Base-by-base conservation (phyloP, 768 basidiomycete species). In the Tricholoma furcatifolium region DNA sequence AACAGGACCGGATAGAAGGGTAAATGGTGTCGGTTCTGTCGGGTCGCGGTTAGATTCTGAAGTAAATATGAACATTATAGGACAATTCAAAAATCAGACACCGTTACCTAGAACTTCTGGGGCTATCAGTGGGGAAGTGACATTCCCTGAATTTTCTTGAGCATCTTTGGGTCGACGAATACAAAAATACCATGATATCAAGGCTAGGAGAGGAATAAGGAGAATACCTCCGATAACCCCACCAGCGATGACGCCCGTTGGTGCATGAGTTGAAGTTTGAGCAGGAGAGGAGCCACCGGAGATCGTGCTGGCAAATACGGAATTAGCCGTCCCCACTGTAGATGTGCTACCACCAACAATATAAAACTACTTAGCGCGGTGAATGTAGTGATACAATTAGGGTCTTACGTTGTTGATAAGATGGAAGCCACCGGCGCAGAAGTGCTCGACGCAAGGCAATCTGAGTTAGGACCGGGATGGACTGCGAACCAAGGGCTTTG, bases 181-280 rank as follows among this genome's bases (percentile, higher is more conserved):
- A 17, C 17, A 42, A 17, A 53, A 30, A 9, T 47, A 41, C 31
- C 38, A 50, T 4, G 42, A 6, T 3, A n/a, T n/a, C n/a, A 18
- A 17, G 8, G 43, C 15, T 24, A 47, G 21, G n/a, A 53, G 52
- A 1, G 47, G 4, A 31, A 53, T 21, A 9, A 53, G 21, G 40
- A 34, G 38, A 18, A 53, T 14, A 4, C 52, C 52, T 6, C 52
- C 52, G 15, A 48, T 31, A 6, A 41, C 38, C n/a, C n/a, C n/a
- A n/a, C n/a, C n/a, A n/a, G n/a, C n/a, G n/a, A n/a, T n/a, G n/a
- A n/a, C n/a, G n/a, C n/a, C n/a, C n/a, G 43, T 34, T 9, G 52
- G 46, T 8, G 31, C n/a, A 8, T 47, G 47, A 23, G 45, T 47
- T 31, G 24, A 23, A 24, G 50, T n/a, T n/a, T 45, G 43, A 36